A percentile compares a stretch with the other conserved stretches of the same genome.
These are phyloP conservation scores for Alternaria sp. DNA, from an alignment of 2,329 filamentous ascomycete species.

Conservation along the genomic window DNA sequence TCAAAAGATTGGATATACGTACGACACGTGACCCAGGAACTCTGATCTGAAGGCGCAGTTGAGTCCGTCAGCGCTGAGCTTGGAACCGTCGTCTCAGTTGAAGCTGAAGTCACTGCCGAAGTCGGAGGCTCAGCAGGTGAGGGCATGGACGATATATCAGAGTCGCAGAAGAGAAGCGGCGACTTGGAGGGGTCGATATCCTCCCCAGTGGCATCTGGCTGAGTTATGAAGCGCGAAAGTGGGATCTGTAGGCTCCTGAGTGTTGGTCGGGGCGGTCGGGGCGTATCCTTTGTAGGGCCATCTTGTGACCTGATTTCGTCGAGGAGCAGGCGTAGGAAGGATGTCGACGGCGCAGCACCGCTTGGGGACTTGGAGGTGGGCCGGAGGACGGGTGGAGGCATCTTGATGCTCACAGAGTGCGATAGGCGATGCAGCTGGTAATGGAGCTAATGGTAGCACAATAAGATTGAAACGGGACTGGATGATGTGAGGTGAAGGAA, in stretches of 20 bases:
- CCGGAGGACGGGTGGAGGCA: conserved; percentile 31
- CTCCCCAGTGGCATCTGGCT: background rate
- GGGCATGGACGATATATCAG: conserved; percentile 17
- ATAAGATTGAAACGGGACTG: background rate
- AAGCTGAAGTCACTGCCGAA: conserved; percentile 18
- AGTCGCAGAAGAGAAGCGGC: conserved; percentile 27
- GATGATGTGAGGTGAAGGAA: conserved; percentile 7
- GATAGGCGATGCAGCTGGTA: conserved; percentile 27
- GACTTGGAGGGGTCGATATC: conserved; percentile 1
- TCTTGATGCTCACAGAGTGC: conserved; percentile 25
- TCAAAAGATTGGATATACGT: background rate
- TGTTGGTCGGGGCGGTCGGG: background rate
- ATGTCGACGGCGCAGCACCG: conserved; percentile 19
- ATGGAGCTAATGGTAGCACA: conserved; percentile 21
- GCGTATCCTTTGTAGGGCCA: background rate
- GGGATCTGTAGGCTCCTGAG: conserved; percentile 9
- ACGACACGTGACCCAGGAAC: conserved; percentile 4
- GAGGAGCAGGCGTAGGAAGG: conserved; percentile 34
- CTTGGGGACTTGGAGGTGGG: conserved; percentile 6
- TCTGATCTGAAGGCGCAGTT: background rate
- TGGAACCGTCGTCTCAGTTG: conserved; percentile 5
- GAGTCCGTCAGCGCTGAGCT: background rate
- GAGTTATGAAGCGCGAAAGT: background rate
- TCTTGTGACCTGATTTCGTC: conserved; percentile 29
- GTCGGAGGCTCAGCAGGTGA: conserved; percentile 22